Base-by-base conservation (phyloP, 371 early-diverging fungal species). In the Mucor lusitanicus region DNA sequence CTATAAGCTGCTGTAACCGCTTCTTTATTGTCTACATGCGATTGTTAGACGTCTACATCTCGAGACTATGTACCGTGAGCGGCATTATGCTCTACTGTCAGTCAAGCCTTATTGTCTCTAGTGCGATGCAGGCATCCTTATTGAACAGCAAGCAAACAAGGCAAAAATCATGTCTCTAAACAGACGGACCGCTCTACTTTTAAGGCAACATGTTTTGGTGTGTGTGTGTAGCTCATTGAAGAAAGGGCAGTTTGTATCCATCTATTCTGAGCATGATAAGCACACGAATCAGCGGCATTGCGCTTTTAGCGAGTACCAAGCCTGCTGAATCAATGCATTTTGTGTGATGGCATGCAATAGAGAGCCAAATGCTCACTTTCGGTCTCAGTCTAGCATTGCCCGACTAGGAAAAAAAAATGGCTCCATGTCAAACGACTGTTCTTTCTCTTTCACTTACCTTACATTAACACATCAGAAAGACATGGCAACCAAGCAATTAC, bases 401-500 rank as follows among this genome's bases (percentile, higher is more conserved):
- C 19, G 17, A 21, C 46, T 8, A 46, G 0, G 17, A 19, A 6
- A 33, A 35, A 35, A 35, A 35, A 35, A 35, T 35, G 23, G 44
- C 19, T 44, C 46, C 46, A 8, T 46, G 46, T 46, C 23, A 46
- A 46, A 48, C 46, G 46, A 46, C 46, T 53, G 21, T 33, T 33
- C 33, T 33, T 56, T 30, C 32, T 19, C n/a, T n/a, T 19, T 32
- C 32, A 54, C 28, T 9, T 25, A 56, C 3, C 56, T 56, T 56
- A 33, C 56, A 56, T 33, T 56, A 56, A 28, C 17, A 46, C 3
- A 53, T 27, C 23, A 12, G 11, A 21, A 33, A 61, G 33, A 33
- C 6, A 67, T 67, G 67, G 44, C 61, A 0, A 53, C 27, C 8
- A 54, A 39, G 55, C 61, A 50, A 35, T 32, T 61, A 8, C 12